Conservation (phyloP, 352 stramenopile species). For the Phytopythium litorale region DNA sequence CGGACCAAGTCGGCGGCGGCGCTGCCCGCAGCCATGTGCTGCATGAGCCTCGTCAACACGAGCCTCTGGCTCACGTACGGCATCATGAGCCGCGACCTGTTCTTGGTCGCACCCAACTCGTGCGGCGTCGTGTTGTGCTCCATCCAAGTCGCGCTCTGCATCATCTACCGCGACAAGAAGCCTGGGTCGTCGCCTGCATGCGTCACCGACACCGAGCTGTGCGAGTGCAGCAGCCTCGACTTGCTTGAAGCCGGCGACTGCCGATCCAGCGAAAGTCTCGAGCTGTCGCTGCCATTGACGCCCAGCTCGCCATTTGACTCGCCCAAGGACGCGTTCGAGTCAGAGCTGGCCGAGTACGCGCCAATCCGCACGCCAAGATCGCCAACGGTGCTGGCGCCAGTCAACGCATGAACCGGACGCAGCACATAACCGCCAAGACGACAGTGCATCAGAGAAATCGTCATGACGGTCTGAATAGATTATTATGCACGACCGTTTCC, state of each 20-base stretch:
- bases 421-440: not conserved
- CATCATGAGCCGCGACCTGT: slow-evolving; percentile 1
- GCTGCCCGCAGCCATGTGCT: slow-evolving; percentile 3
- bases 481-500: not conserved
- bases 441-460: not conserved
- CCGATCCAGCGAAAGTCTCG: not conserved
- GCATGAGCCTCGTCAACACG: slow-evolving; percentile 6
- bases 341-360: not conserved
- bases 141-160: slow-evolving; percentile 2
- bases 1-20: slow-evolving; percentile 5
- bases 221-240: not conserved
- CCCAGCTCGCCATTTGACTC: not conserved
- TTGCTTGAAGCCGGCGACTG: not conserved
- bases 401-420: not conserved
- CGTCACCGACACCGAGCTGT: not conserved
- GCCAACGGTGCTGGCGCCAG: not conserved
- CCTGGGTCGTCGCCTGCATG: not conserved
- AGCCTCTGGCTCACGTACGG: slow-evolving; percentile 11
- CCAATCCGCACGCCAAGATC: slow-evolving; percentile 1
- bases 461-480: not conserved
- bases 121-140: slow-evolving; percentile 6
- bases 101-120: slow-evolving; percentile 8
- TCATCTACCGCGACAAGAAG: slow-evolving; percentile 9
- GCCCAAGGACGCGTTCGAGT: not conserved
- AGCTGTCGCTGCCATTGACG: not conserved